These are phyloP conservation scores for Avicennia marina DNA, from an alignment of 257 asterid genomes.

Conservation along the genomic window DNA sequence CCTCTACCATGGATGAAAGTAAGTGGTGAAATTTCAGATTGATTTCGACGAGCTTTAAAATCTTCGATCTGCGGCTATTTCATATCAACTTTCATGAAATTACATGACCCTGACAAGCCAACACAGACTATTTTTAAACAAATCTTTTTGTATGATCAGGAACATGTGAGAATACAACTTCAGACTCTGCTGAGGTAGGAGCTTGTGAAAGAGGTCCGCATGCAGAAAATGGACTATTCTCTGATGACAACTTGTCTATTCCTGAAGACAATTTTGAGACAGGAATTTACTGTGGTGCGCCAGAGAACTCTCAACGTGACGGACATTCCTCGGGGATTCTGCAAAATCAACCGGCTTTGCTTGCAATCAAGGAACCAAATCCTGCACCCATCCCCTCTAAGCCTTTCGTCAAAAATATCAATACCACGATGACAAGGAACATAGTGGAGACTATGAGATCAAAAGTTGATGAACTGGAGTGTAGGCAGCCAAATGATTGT, in stretches of 20 bases:
- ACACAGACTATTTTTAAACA: no score
- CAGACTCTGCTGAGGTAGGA: conserved; percentile 10
- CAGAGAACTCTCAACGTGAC: conserved; percentile 12
- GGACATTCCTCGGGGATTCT: background rate
- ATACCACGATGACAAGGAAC: background rate
- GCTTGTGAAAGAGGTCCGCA: conserved; percentile 14
- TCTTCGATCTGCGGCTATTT: background rate
- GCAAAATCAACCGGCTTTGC: conserved; percentile 4
- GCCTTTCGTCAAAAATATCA: background rate
- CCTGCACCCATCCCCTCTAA: background rate
- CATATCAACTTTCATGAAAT: background rate
- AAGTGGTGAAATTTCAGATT: no score
- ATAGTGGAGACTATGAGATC: background rate
- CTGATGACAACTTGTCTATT: conserved; percentile 14
- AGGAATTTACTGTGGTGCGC: conserved; percentile 7
- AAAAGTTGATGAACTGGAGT: conserved; percentile 11
- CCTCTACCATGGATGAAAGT: conserved; percentile 13
- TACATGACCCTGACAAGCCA: background rate
- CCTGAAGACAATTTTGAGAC: conserved; percentile 21
- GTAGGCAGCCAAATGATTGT: background rate
- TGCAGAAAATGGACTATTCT: conserved; percentile 11
- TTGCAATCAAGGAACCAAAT: conserved; percentile 19
- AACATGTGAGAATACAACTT: conserved; percentile 9
- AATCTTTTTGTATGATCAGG: conserved; percentile 13
- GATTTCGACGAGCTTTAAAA: conserved; percentile 8